Evolutionary conservation across 352 stramenopile species (phyloP).

Genomic region (Saprolegnia parasitica): DNA sequence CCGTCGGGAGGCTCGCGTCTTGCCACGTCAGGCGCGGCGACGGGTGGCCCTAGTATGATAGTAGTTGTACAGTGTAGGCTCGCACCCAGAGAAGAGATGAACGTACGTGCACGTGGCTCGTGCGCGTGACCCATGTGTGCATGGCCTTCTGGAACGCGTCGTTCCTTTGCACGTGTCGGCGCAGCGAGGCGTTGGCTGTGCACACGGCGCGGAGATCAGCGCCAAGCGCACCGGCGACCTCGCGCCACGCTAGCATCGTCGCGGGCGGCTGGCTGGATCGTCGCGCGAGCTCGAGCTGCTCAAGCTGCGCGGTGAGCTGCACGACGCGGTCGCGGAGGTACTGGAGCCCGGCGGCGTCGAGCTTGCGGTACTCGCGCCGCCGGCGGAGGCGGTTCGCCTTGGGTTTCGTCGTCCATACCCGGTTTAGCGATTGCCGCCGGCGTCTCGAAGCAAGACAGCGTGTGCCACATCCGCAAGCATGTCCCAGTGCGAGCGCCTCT

Average conservation of each 20-base stretch:
- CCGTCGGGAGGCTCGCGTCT: neutral
- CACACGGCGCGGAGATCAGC: neutral
- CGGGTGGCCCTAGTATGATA: neutral
- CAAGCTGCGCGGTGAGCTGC: slow-evolving; percentile 2
- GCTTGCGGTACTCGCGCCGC: slow-evolving; percentile 1
- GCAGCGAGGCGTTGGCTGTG: neutral
- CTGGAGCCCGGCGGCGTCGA: neutral
- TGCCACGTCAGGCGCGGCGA: neutral
- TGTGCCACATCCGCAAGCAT: neutral
- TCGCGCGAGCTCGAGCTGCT: neutral
- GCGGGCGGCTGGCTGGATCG: neutral
- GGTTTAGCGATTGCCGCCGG: neutral
- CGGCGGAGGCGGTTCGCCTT: neutral
- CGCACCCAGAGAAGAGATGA: neutral
- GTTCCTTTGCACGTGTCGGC: neutral
- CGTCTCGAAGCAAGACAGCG: neutral
- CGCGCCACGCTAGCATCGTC: neutral
- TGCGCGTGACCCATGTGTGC: slow-evolving; percentile 2
- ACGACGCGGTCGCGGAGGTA: slow-evolving; percentile 7
- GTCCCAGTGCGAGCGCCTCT: neutral
- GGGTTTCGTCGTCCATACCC: neutral
- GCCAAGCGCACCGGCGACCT: neutral
- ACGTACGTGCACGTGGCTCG: neutral
- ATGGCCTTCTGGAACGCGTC: neutral
- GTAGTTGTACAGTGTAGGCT: neutral